Percentiles rank a stretch among this genome's conserved stretches.
These are phyloP conservation scores for Euphorbia corollata DNA, from an alignment of 441 rosid genomes.

Conservation along the genomic window DNA sequence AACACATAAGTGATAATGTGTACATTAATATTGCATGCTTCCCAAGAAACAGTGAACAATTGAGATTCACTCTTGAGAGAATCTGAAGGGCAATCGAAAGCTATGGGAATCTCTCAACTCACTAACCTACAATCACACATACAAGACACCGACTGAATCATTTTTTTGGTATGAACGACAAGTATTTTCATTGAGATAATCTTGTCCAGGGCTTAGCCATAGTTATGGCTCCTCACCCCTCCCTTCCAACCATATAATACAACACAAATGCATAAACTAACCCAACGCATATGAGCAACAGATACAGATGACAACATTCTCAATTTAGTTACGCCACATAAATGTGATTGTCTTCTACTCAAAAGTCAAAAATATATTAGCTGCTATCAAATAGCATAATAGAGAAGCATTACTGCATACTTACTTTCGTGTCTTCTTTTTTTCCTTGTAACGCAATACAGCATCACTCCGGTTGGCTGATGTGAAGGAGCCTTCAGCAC, in stretches of 20 bases:
- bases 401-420: conserved; percentile 20
- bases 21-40: background rate
- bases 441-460: conserved; percentile 94
- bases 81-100: too few species aligned
- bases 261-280: background rate
- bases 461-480: conserved; percentile 72
- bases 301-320: background rate
- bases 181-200: too few species aligned
- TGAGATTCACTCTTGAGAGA: too few species aligned
- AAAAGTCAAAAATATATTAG: background rate
- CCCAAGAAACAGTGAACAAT: too few species aligned
- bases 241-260: too few species aligned
- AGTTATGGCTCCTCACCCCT: too few species aligned
- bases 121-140: background rate
- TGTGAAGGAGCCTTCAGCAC: conserved; percentile 48
- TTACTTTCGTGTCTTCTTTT: conserved; percentile 91
- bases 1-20: background rate
- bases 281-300: too few species aligned
- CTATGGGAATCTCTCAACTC: too few species aligned
- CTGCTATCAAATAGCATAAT: background rate
- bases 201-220: too few species aligned
- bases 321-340: background rate
- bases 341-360: background rate
- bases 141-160: background rate
- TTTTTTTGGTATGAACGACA: too few species aligned